Percentiles rank a stretch among this genome's conserved stretches.
Evolutionary conservation across 1,284 basidiomycete species (phyloP).

Genomic region (Heterobasidion parviporum): DNA sequence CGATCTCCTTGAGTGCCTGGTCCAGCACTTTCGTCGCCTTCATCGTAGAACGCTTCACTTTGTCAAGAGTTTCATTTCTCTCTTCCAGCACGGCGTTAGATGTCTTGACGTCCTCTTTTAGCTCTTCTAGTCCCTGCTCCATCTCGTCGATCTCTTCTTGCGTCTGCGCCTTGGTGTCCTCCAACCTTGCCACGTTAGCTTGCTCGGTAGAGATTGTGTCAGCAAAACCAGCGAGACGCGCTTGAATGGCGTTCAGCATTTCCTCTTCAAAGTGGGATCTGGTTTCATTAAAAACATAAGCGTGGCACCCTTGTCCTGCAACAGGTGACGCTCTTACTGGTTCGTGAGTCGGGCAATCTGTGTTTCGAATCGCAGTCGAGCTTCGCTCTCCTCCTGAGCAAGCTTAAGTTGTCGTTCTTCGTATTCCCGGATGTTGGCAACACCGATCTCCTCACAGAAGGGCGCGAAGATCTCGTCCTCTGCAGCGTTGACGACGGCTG

Average conservation of each 20-base stretch:
- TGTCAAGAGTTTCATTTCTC: slow-evolving; percentile 65
- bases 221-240: slow-evolving; percentile 55
- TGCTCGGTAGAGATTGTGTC: slow-evolving; percentile 49
- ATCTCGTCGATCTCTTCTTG: slow-evolving; percentile 60
- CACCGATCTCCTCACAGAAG: slow-evolving; percentile 81
- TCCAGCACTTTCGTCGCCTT: slow-evolving; percentile 77
- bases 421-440: slow-evolving; percentile 87
- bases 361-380: slow-evolving; percentile 76
- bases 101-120: slow-evolving; percentile 53
- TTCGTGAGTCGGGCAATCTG: slow-evolving; percentile 85
- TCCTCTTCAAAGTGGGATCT: slow-evolving; percentile 78
- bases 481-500: slow-evolving; percentile 59
- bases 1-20: slow-evolving; percentile 85
- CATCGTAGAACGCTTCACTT: slow-evolving; percentile 62
- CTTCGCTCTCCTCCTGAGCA: slow-evolving; percentile 82
- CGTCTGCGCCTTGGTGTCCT: slow-evolving; percentile 49
- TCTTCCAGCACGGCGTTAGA: slow-evolving; percentile 63
- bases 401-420: slow-evolving; percentile 88
- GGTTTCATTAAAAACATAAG: neutral
- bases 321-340: slow-evolving; percentile 49
- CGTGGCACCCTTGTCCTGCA: neutral
- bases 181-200: slow-evolving; percentile 46
- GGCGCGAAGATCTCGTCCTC: slow-evolving; percentile 76
- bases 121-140: slow-evolving; percentile 48
- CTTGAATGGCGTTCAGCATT: slow-evolving; percentile 55